Conservation (phyloP, 768 basidiomycete genomes). For the Lentinula edodes region DNA sequence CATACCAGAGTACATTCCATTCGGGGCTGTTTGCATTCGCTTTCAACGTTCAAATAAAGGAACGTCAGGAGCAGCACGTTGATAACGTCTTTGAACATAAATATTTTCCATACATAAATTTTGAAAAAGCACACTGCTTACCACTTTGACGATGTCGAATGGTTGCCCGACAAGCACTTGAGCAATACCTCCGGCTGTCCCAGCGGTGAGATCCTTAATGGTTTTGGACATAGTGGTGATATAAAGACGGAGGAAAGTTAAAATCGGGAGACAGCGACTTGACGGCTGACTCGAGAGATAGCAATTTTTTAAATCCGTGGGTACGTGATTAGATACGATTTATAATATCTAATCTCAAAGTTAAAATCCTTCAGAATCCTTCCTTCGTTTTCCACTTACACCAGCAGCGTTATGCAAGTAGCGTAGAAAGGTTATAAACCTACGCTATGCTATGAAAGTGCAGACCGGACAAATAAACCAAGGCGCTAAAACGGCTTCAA, state of each 20-base stretch:
- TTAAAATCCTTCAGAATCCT: too few relatives aligned
- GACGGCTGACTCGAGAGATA: background rate
- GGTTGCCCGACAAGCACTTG: constrained; percentile 93
- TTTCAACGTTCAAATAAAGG: constrained; percentile 20
- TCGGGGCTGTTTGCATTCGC: constrained; percentile 93
- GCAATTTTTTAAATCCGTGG: background rate
- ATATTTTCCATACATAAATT: constrained; percentile 2
- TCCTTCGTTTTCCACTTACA: too few relatives aligned
- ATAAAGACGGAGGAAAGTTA: background rate
- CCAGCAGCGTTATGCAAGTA: too few relatives aligned
- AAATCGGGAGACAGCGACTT: background rate
- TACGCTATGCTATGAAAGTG: too few relatives aligned
- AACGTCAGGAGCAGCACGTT: background rate
- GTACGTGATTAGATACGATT: background rate
- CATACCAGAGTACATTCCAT: constrained; percentile 87
- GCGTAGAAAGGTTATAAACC: too few relatives aligned
- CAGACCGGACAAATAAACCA: too few relatives aligned
- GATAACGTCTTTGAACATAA: constrained; percentile 10
- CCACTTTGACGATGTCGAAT: constrained; percentile 97
- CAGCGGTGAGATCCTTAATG: constrained; percentile 82
- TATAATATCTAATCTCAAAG: too few relatives aligned
- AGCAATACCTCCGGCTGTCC: constrained; percentile 86
- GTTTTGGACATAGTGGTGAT: constrained; percentile 54
- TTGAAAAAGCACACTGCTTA: constrained; percentile 33
- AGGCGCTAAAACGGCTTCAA: too few relatives aligned